Base-by-base conservation (phyloP, 768 basidiomycete species). In the Pleurotus ostreatus region DNA sequence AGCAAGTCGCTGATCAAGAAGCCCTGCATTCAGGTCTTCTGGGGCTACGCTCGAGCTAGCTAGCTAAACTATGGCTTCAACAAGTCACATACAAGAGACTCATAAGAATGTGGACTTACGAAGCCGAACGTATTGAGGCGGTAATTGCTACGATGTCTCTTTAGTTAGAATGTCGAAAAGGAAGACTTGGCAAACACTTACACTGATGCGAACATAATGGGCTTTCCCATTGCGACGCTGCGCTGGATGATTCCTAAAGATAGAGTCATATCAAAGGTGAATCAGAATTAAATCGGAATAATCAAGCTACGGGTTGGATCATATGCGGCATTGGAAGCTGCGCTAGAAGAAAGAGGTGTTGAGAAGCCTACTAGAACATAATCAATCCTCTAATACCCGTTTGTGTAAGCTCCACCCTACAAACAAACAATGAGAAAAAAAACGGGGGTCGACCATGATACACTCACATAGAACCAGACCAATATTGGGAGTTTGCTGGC, bases 121-220 rank as follows among this genome's bases (percentile, higher is more conserved):
- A 83, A 84, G 48, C 82, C 82, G 59, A 82, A 83, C 0, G 79
- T 78, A 61, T 82, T 83, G 43, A 83, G 56, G 3, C 82, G 80
- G 56, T 83, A 83, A 62, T 84, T 83, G 7, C 80, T 83, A 57
- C 4, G 20, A 9, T 11, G 30, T 1, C 1, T 30, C 26, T 30
- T 30, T 8, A 30, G 30, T 30, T 30, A 30, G 30, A 11, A 3
- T 30, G 8, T 30, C 30, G 7, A 11, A 1, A 30, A 11, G 3
- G n/a, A n/a, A n/a, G 44, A 45, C 39, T 16, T 18, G 12, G 58
- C 71, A 46, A 9, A 11, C 30, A 34, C 30, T 9, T 59, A 80
- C 79, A 75, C 71, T 2, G 79, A 79, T 37, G 82, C 78, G 60
- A 83, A 80, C n/a, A 84, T 69, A n/a, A 83, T 78, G 0, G 82